Evolutionary conservation across 2,329 filamentous ascomycete species (phyloP).

Genomic region (Karstenula rhodostoma): DNA sequence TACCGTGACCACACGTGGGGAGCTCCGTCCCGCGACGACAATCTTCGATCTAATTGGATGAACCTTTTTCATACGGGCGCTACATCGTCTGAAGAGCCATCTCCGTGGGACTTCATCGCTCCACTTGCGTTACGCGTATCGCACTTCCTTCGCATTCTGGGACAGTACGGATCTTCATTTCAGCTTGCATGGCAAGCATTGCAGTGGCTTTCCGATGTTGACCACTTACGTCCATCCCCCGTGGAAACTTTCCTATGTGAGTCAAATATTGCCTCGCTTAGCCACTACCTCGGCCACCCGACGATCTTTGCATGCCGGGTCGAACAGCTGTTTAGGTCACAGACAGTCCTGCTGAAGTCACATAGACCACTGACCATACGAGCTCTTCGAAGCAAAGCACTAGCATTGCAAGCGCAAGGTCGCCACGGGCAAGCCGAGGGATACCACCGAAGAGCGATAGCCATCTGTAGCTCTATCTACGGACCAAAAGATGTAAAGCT

Average conservation of each 20-base stretch:
- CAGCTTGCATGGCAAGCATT: slow-evolving; percentile 6
- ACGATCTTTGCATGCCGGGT: slow-evolving; percentile 1
- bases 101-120: neutral
- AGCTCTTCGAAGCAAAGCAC: slow-evolving; percentile 1
- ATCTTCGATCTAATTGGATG: too few relatives aligned
- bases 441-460: slow-evolving; percentile 11
- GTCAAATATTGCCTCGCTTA: slow-evolving; percentile 4
- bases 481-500: neutral
- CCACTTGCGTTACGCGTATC: slow-evolving; percentile 11
- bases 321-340: neutral
- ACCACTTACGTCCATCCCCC: neutral
- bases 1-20: too few relatives aligned
- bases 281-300: slow-evolving; percentile 10
- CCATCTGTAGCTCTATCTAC: slow-evolving; percentile 2
- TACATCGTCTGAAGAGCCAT: neutral
- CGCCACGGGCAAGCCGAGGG: slow-evolving; percentile 7
- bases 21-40: too few relatives aligned
- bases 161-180: slow-evolving; percentile 9
- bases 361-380: slow-evolving; percentile 2
- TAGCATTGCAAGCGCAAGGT: slow-evolving; percentile 13
- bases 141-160: slow-evolving; percentile 8
- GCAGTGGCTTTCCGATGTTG: neutral
- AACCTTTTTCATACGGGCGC: neutral
- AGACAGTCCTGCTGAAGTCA: slow-evolving; percentile 1
- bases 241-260: neutral